phyloP scores from a whole-genome alignment of 345 rosid genomes.

The Noccaea caerulescens region DNA sequence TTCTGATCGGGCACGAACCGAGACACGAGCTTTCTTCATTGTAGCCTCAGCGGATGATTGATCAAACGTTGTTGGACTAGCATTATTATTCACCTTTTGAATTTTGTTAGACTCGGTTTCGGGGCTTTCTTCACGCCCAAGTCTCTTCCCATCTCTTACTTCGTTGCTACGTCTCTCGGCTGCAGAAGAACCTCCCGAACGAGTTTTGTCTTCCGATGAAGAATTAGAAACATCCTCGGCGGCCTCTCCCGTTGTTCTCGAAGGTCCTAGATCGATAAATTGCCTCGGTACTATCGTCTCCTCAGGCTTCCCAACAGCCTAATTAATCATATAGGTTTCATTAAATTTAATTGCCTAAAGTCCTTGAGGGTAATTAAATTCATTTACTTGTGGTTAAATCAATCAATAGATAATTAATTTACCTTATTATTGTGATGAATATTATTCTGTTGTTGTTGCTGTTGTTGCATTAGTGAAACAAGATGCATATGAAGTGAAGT shows the following conservation, averaged over 20 bases:
- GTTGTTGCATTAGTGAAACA: conserved; percentile 63
- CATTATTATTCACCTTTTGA: conserved; percentile 58
- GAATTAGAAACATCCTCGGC: conserved; percentile 60
- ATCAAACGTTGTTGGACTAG: conserved; percentile 44
- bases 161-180: conserved; percentile 42
- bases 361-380: neutral
- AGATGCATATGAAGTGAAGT: conserved; percentile 70
- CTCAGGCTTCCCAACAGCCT: conserved; percentile 47
- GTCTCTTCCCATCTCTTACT: conserved; percentile 50
- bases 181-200: conserved; percentile 51
- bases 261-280: conserved; percentile 65
- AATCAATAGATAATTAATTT: neutral
- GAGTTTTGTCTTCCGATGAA: conserved; percentile 80
- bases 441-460: conserved; percentile 35
- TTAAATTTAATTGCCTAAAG: neutral
- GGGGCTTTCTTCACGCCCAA: conserved; percentile 67
- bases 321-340: conserved; percentile 39
- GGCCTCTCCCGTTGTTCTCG: conserved; percentile 43
- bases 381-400: conserved; percentile 1
- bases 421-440: conserved; percentile 21
- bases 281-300: conserved; percentile 64
- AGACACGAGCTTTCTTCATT: conserved; percentile 97
- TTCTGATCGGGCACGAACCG: conserved; percentile 97
- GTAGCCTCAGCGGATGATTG: conserved; percentile 78
- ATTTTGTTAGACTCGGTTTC: conserved; percentile 61